Evolutionary conservation across 768 basidiomycete species (phyloP), one percentile per base, ranked within the genome.

Genomic region (Inosperma sp.): DNA sequence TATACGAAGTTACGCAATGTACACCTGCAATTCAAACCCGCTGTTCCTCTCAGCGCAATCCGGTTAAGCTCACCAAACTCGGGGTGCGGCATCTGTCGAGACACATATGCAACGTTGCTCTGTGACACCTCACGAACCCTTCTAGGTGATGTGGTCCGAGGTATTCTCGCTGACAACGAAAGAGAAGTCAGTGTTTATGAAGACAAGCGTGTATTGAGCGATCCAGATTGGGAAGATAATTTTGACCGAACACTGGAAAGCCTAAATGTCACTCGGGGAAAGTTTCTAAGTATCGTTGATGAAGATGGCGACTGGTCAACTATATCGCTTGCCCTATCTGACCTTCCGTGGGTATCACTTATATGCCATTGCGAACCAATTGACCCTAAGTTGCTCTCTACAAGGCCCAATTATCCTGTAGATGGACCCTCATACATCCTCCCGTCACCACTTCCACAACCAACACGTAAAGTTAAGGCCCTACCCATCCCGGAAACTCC

Each of bases 161-260:
- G 82, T 1, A 68, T 93, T 4, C 69, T 93, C 26, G 80, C 84
- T 7, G 74, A 74, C 7, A 79, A 75, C 8, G 72, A 61, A 60
- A 73, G 63, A 70, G 84, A 88, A 37, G 82, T 93, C 9, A 86
- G 82, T 57, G 86, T 94, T 29, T 90, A 84, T 59, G 91, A 97
- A 66, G 93, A 88, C 40, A 84, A 86, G 59, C 77, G 93, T 36
- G 68, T 99, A 37, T 69, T 99, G 49, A 86, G 83, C 56, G 96
- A 98, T 61, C 91, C 92, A 6, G 95, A 98, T 62, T 95, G 88
- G 77, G 86, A 91, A 39, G 94, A 97, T 59, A 97, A 97, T 59
- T 63, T 80, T 53, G 84, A 79, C 2, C 77, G 86, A 54, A 92
- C 90, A 40, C 64, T 99, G 57, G 87, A 82, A 56, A 88, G 89